These are phyloP conservation scores for Leishmania turanica DNA, from an alignment of 208 protist species.

Conservation along the genomic window DNA sequence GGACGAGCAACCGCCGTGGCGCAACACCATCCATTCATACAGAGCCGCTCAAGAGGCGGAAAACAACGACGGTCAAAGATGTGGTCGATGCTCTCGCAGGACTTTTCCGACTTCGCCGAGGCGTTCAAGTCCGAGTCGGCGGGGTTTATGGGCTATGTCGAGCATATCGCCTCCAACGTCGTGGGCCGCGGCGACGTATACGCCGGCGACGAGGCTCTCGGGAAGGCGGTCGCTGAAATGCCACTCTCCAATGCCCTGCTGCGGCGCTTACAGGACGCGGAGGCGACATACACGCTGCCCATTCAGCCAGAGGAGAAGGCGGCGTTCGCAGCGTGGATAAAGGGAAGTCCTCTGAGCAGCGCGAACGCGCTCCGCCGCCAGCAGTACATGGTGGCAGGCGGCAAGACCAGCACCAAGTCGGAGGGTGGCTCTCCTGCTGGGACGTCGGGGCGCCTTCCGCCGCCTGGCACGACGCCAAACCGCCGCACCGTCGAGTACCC, in stretches of 20 bases:
- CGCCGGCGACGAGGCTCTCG: slow-evolving; percentile 68
- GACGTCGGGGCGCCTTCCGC: not conserved
- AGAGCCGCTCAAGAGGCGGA: not conserved
- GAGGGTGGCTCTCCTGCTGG: not conserved
- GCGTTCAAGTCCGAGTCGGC: slow-evolving; percentile 63
- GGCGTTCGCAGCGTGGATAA: slow-evolving; percentile 53
- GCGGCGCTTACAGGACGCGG: slow-evolving; percentile 38
- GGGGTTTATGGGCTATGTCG: slow-evolving; percentile 51
- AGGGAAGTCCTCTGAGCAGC: slow-evolving; percentile 54
- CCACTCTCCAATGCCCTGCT: slow-evolving; percentile 43
- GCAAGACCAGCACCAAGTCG: not conserved
- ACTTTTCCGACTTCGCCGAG: slow-evolving; percentile 61
- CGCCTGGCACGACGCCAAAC: slow-evolving; percentile 9
- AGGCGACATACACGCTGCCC: slow-evolving; percentile 45
- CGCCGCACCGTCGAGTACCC: slow-evolving; percentile 25
- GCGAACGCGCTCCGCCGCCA: slow-evolving; percentile 22
- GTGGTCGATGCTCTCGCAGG: slow-evolving; percentile 65
- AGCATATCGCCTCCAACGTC: slow-evolving; percentile 61
- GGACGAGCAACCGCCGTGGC: not conserved
- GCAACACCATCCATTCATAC: not conserved
- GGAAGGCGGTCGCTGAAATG: slow-evolving; percentile 38
- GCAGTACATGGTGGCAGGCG: not conserved
- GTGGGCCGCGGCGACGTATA: slow-evolving; percentile 49
- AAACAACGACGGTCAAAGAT: slow-evolving; percentile 22
- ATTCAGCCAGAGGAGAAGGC: slow-evolving; percentile 35